Percentiles rank a stretch among this genome's conserved stretches.
phyloP scores from a whole-genome alignment of 2,329 filamentous ascomycete genomes.

The Ascocoryne sarcoides region DNA sequence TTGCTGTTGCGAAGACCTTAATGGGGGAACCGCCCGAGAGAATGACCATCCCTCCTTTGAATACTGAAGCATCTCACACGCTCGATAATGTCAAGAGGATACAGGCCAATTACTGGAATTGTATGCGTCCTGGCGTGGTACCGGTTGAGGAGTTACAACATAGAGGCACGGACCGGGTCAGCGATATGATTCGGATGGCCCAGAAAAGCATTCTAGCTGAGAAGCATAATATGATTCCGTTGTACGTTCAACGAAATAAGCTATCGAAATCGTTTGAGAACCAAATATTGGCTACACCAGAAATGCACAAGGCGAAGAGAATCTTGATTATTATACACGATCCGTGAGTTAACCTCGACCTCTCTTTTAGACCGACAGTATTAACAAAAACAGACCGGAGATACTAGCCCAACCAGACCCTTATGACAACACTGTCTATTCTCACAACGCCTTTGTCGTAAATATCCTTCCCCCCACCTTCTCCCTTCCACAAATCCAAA shows the following conservation, averaged over 20 bases:
- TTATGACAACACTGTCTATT: constrained; percentile 63
- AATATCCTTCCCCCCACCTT: constrained; percentile 30
- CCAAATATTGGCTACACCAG: constrained; percentile 73
- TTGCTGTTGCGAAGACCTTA: constrained; percentile 82
- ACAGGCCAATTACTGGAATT: constrained; percentile 74
- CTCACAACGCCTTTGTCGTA: constrained; percentile 85
- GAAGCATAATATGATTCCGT: constrained; percentile 66
- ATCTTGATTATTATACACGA: constrained; percentile 86
- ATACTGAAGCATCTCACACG: constrained; percentile 46
- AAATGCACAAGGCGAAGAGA: constrained; percentile 55
- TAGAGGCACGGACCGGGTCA: constrained; percentile 54
- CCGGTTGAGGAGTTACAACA: constrained; percentile 43
- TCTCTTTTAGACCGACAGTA: neutral
- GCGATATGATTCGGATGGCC: constrained; percentile 71
- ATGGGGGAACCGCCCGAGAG: constrained; percentile 85
- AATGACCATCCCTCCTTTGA: constrained; percentile 48
- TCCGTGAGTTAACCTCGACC: constrained; percentile 47
- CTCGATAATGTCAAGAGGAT: constrained; percentile 50
- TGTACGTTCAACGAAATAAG: constrained; percentile 68
- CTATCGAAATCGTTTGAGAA: constrained; percentile 74
- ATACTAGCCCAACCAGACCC: constrained; percentile 58
- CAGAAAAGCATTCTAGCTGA: constrained; percentile 65
- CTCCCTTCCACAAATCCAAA: constrained; percentile 24
- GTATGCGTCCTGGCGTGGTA: constrained; percentile 64
- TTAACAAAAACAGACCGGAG: constrained; percentile 47